Evolutionary conservation across 106 monocot genomes (phyloP).

Genomic region (Iris macrosiphon): DNA sequence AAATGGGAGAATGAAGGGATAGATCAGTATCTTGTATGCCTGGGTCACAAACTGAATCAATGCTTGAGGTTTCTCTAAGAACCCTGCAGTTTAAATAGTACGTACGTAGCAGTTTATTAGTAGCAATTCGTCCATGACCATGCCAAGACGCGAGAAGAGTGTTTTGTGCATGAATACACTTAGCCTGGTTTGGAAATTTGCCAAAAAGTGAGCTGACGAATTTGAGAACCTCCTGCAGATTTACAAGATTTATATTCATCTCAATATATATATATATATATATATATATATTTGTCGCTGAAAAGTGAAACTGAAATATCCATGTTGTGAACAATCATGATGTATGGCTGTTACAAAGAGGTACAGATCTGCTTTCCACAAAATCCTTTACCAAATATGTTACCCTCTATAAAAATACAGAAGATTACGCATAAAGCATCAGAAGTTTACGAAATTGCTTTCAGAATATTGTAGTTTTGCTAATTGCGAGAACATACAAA

Average conservation of each 20-base stretch:
- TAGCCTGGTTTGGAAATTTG: constrained; percentile 41
- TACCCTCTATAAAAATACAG: too few relatives aligned
- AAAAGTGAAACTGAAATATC: not conserved
- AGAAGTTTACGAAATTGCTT: too few relatives aligned
- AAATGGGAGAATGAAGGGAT: constrained; percentile 55
- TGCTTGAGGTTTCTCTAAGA: constrained; percentile 39
- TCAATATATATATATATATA: too few relatives aligned
- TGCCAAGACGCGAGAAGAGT: too few relatives aligned
- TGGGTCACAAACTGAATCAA: constrained; percentile 18
- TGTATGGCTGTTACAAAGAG: too few relatives aligned
- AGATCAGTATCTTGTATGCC: constrained; percentile 30
- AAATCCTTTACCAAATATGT: too few relatives aligned
- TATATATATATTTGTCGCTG: constrained; percentile 3
- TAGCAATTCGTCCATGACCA: not conserved
- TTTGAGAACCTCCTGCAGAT: constrained; percentile 63
- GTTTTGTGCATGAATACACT: constrained; percentile 27
- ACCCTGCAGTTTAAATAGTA: constrained; percentile 29
- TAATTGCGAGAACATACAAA: too few relatives aligned
- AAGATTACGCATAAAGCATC: too few relatives aligned
- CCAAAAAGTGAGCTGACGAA: constrained; percentile 33
- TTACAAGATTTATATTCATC: too few relatives aligned
- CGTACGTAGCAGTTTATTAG: not conserved
- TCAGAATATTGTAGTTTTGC: too few relatives aligned
- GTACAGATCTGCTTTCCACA: too few relatives aligned
- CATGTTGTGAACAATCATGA: too few relatives aligned